phyloP scores from a whole-genome alignment of 1,284 basidiomycete genomes.

The Rhodotorula sp. region DNA sequence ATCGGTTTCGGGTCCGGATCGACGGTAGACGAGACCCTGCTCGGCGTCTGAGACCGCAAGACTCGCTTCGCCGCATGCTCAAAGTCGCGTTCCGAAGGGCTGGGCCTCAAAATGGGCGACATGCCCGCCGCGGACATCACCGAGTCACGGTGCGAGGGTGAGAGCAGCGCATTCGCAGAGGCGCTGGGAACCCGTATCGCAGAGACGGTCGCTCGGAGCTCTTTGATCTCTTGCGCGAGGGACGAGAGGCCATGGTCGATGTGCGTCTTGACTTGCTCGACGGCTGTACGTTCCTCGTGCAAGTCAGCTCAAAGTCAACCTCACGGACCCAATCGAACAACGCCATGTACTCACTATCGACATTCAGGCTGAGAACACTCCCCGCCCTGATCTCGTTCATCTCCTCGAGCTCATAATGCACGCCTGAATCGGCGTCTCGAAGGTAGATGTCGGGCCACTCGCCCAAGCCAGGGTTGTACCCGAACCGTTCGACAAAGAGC shows the following conservation, averaged over 20 bases:
- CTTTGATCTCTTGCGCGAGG: slow-evolving; percentile 87
- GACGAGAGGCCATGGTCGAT: slow-evolving; percentile 84
- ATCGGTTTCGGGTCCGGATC: not conserved
- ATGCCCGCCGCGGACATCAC: not conserved
- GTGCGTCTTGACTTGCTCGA: slow-evolving; percentile 98
- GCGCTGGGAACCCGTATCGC: slow-evolving; percentile 53
- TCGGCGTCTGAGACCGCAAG: slow-evolving; percentile 15
- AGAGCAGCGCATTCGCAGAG: slow-evolving; percentile 41
- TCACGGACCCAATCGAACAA: not conserved
- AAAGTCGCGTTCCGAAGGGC: slow-evolving; percentile 37
- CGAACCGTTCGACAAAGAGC: slow-evolving; percentile 92
- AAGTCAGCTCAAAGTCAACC: rapidly evolving
- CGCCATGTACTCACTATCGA: slow-evolving; percentile 73
- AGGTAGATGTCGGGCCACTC: slow-evolving; percentile 91
- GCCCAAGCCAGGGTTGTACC: slow-evolving; percentile 79
- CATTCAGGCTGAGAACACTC: slow-evolving; percentile 84
- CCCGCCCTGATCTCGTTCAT: slow-evolving; percentile 88
- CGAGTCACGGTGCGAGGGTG: slow-evolving; percentile 20
- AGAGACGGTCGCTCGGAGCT: slow-evolving; percentile 68
- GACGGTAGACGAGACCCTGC: slow-evolving; percentile 3
- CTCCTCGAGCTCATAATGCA: slow-evolving; percentile 94
- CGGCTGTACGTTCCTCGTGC: slow-evolving; percentile 56
- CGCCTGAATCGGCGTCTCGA: slow-evolving; percentile 81
- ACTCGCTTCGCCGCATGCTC: slow-evolving; percentile 37
- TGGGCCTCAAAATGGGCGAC: slow-evolving; percentile 8